Evolutionary conservation across 768 basidiomycete species (phyloP), one percentile per base, ranked within the genome.

Genomic region (Cytidiella melzeri): DNA sequence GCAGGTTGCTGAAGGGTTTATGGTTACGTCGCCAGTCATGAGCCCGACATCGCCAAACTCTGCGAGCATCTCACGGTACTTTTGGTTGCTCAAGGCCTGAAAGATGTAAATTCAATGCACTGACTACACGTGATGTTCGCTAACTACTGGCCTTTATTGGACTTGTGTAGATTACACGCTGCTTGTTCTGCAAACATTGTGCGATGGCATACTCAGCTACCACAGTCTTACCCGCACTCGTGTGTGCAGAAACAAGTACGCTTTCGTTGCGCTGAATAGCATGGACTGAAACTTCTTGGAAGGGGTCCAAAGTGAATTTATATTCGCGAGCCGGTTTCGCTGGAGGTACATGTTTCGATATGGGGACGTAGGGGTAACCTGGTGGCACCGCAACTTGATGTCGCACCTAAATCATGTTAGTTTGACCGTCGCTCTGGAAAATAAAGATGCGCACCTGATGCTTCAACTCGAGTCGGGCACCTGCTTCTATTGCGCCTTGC

Each of bases 131-230:
- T 27, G n/a, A 24, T 26, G 25, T 7, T 30, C 36, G 21, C 44
- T 52, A 45, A 34, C 62, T 36, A 75, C 81, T 62, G 68, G 93
- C 95, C 81, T 99, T 99, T 72, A 99, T 99, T 48, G 96, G 96
- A 77, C 90, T 93, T 20, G 96, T 99, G 70, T 99, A 99, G 54
- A 98, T 96, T 59, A 98, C 95, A 66, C 96, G 78, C 69, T 96
- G 90, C 62, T 92, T 92, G 62, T 87, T 84, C 67, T 83, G 84
- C 59, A 99, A 72, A 76, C 90, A 94, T 65, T 92, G 91, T 0
- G 96, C 96, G 63, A 99, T 98, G 41, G 96, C 96, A 68, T 98
- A 99, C 73, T 99, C 96, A 41, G 96, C 96, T 53, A 99, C 96
- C 54, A 98, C 96, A 2, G 96, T 99, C 71, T 99, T 99, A 61